A percentile compares a stretch with the other conserved stretches of the same genome.
phyloP scores from a whole-genome alignment of 2,329 filamentous ascomycete genomes.

The Fusarium caatingaense region DNA sequence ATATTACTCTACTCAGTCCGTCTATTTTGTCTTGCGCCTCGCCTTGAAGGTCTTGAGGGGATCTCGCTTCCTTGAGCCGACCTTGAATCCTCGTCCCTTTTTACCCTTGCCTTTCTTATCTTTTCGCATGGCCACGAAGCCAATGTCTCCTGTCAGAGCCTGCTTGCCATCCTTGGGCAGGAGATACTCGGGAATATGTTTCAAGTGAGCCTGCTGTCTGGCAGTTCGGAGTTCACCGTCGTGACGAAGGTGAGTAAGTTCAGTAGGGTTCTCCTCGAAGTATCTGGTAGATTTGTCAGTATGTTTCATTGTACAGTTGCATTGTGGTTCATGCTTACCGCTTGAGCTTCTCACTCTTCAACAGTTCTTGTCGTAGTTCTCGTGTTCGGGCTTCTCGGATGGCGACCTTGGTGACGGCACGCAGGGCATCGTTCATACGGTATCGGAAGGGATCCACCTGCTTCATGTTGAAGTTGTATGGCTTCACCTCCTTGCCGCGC shows the following conservation, averaged over 20 bases:
- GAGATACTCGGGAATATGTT: constrained; percentile 94
- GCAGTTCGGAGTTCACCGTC: constrained; percentile 89
- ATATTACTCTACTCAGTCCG: constrained; percentile 15
- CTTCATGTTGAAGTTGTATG: constrained; percentile 94
- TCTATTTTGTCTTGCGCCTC: constrained; percentile 59
- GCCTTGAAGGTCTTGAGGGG: constrained; percentile 91
- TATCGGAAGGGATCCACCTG: constrained; percentile 95
- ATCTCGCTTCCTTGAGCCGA: constrained; percentile 76
- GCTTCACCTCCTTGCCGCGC: constrained; percentile 82
- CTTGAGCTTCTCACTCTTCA: constrained; percentile 94
- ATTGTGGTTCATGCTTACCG: constrained; percentile 54
- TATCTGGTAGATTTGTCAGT: constrained; percentile 59
- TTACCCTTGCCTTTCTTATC: constrained; percentile 63
- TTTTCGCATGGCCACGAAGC: constrained; percentile 78
- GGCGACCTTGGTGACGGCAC: constrained; percentile 88
- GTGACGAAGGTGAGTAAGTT: constrained; percentile 87
- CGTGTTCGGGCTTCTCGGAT: constrained; percentile 89
- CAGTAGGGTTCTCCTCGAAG: constrained; percentile 96
- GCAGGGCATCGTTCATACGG: constrained; percentile 90
- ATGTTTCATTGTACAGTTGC: not conserved
- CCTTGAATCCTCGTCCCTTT: constrained; percentile 60
- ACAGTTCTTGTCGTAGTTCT: constrained; percentile 87
- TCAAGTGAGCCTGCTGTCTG: constrained; percentile 87
- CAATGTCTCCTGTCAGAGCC: constrained; percentile 74
- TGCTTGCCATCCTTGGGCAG: constrained; percentile 82